A percentile compares a stretch with the other conserved stretches of the same genome.
Evolutionary conservation across 805 yeast species (phyloP).

Genomic region (Cyberlindnera galapagoensis): DNA sequence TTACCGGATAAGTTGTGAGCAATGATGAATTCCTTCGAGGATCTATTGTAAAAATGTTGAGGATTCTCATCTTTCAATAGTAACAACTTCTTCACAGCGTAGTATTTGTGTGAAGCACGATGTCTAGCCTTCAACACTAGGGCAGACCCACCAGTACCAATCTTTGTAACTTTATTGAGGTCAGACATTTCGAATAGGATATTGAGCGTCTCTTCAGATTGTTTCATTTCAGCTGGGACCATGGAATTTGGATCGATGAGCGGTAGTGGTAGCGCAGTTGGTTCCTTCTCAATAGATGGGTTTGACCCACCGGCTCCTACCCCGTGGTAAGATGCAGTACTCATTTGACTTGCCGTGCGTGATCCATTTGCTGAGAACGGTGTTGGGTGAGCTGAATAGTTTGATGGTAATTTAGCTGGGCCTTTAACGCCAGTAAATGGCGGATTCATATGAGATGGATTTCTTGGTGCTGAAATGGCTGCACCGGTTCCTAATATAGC

Average conservation of each 20-base stretch:
- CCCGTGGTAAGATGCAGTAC: slow-evolving; percentile 1
- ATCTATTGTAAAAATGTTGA: slow-evolving; percentile 57
- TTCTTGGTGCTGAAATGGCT: neutral
- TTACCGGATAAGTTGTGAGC: slow-evolving; percentile 48
- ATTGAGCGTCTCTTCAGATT: slow-evolving; percentile 40
- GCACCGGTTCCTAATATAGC: slow-evolving; percentile 2
- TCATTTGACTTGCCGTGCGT: slow-evolving; percentile 1
- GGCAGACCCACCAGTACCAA: slow-evolving; percentile 73
- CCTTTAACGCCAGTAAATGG: neutral
- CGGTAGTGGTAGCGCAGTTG: slow-evolving; percentile 51
- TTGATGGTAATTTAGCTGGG: neutral
- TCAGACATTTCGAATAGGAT: slow-evolving; percentile 48
- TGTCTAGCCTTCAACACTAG: slow-evolving; percentile 47
- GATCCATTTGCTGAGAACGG: neutral
- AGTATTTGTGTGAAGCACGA: slow-evolving; percentile 34
- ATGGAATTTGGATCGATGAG: slow-evolving; percentile 59
- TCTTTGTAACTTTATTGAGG: slow-evolving; percentile 33
- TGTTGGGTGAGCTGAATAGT: neutral
- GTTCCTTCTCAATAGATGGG: slow-evolving; percentile 29
- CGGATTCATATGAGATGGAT: neutral
- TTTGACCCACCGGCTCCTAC: neutral
- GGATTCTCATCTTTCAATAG: slow-evolving; percentile 57
- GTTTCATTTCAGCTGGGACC: slow-evolving; percentile 48
- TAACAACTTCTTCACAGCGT: slow-evolving; percentile 61
- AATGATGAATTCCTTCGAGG: slow-evolving; percentile 56